Conservation (phyloP, 768 basidiomycete species). For the Pisolithus microcarpus region DNA sequence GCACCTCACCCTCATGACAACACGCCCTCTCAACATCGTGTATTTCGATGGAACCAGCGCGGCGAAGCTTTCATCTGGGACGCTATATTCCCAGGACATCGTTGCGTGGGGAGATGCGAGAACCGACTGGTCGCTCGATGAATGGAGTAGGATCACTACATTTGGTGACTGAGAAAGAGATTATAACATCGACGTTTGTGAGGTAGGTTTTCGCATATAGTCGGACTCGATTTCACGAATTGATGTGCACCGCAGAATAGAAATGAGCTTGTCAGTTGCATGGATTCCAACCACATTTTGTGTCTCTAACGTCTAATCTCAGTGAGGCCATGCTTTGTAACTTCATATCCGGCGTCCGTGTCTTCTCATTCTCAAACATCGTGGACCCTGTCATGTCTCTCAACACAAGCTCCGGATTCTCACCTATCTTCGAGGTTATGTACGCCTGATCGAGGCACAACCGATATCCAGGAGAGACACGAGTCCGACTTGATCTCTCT, state of each 20-base stretch:
- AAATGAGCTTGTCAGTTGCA: conserved; percentile 40
- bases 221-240: too few relatives aligned
- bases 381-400: neutral
- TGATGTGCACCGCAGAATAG: conserved; percentile 29
- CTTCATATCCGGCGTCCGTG: conserved; percentile 33
- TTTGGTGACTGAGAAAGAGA: conserved; percentile 29
- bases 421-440: conserved; percentile 6
- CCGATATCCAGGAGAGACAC: conserved; percentile 19
- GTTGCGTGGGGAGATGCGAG: conserved; percentile 22
- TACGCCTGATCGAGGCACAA: conserved; percentile 19
- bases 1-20: conserved; percentile 24
- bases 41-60: conserved; percentile 29
- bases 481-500: conserved; percentile 16
- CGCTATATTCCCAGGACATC: conserved; percentile 32
- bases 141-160: conserved; percentile 19
- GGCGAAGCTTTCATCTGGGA: conserved; percentile 23
- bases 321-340: conserved; percentile 47
- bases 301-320: neutral
- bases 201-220: neutral
- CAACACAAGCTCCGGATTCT: neutral
- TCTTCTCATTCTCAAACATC: conserved; percentile 35
- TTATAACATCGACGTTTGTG: conserved; percentile 29
- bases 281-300: neutral
- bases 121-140: conserved; percentile 13
- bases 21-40: conserved; percentile 24